These are phyloP conservation scores for Colletotrichum tropicale DNA, from an alignment of 2,329 filamentous ascomycete species.

Conservation along the genomic window DNA sequence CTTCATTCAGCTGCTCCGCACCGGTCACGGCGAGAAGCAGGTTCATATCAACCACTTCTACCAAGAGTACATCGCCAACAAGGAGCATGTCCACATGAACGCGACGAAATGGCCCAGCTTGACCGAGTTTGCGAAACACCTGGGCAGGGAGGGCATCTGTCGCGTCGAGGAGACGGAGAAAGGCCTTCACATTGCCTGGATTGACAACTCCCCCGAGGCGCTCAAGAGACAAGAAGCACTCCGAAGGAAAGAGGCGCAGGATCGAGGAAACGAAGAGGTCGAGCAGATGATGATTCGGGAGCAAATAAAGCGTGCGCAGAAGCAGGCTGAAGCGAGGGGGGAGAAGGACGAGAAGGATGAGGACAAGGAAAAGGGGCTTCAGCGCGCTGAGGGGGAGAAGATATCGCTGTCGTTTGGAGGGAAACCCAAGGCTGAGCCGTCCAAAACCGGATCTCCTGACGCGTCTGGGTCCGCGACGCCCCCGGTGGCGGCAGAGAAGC, in stretches of 20 bases:
- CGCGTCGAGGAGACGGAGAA: conserved; percentile 89
- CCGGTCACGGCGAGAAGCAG: conserved; percentile 88
- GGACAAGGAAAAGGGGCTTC: conserved; percentile 50
- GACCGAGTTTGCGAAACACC: conserved; percentile 86
- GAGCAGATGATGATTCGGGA: conserved; percentile 83
- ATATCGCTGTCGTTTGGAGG: conserved; percentile 72
- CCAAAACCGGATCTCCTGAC: conserved; percentile 13
- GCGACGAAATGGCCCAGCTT: conserved; percentile 86
- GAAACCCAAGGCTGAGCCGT: conserved; percentile 33
- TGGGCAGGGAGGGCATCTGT: conserved; percentile 87
- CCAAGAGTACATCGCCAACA: conserved; percentile 88
- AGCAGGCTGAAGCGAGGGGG: conserved; percentile 54
- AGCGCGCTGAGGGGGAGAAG: conserved; percentile 75
- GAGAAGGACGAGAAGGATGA: conserved; percentile 43
- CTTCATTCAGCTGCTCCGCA: conserved; percentile 78
- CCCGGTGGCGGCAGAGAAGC: conserved; percentile 17
- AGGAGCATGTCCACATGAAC: conserved; percentile 93
- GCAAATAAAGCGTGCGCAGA: conserved; percentile 80
- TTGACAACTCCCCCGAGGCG: conserved; percentile 89
- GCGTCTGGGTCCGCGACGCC: conserved; percentile 20
- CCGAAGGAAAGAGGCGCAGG: conserved; percentile 81
- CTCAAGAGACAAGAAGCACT: conserved; percentile 81
- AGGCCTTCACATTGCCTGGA: conserved; percentile 85
- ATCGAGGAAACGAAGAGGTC: conserved; percentile 88
- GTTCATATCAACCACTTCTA: conserved; percentile 94